Conservation (phyloP, 192 early-diverging fungal species). For the Coemansia sp. region DNA sequence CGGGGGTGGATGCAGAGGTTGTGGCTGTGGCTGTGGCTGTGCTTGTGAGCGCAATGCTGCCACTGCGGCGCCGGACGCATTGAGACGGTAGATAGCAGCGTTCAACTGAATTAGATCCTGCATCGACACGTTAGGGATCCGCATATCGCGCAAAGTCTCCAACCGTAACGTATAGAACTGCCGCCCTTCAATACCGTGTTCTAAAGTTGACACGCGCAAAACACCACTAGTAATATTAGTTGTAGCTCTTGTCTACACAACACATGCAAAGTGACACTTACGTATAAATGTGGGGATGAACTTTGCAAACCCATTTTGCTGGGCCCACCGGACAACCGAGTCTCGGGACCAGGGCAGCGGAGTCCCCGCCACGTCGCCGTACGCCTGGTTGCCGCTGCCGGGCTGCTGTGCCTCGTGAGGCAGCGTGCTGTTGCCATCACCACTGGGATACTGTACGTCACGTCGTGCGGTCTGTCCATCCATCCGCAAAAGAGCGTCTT, state of each 20-base stretch:
- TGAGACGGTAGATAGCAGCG: conserved; percentile 47
- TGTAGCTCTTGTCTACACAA: neutral
- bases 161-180: conserved; percentile 46
- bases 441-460: conserved; percentile 9
- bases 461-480: conserved; percentile 19
- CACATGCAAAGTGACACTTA: conserved; percentile 21
- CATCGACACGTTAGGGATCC: conserved; percentile 42
- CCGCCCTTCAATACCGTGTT: conserved; percentile 47
- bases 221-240: neutral
- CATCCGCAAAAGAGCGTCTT: conserved; percentile 16
- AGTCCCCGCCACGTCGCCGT: conserved; percentile 32
- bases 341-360: conserved; percentile 50
- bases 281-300: conserved; percentile 47
- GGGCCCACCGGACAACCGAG: conserved; percentile 47
- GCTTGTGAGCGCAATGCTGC: conserved; percentile 31
- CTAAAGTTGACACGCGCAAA: conserved; percentile 17
- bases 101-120: conserved; percentile 55
- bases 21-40: conserved; percentile 13
- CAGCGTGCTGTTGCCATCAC: conserved; percentile 13
- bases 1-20: neutral
- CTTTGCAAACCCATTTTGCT: conserved; percentile 39
- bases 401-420: conserved; percentile 9
- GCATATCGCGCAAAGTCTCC: conserved; percentile 47
- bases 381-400: neutral
- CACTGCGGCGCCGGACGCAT: conserved; percentile 28